Conservation (phyloP, 1,139 yeast species). For the Williopsis jadinii region DNA sequence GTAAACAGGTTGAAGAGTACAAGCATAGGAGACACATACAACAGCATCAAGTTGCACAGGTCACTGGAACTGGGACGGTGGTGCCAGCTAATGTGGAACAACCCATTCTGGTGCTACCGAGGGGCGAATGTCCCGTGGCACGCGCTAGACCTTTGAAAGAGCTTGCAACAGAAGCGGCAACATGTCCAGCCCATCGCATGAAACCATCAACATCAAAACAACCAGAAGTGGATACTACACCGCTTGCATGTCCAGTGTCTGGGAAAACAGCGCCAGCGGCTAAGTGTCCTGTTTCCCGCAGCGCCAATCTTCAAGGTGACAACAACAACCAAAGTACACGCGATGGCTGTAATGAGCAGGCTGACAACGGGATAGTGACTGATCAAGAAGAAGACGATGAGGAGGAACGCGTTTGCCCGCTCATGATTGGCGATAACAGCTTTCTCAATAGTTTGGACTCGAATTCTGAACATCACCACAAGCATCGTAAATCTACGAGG, state of each 20-base stretch:
- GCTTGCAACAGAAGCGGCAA: background rate
- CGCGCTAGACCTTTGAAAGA: slow-evolving; percentile 2
- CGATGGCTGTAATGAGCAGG: background rate
- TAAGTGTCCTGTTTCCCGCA: slow-evolving; percentile 22
- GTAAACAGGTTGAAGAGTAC: slow-evolving; percentile 33
- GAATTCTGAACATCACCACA: slow-evolving; percentile 4
- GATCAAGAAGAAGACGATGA: background rate
- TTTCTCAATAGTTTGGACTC: slow-evolving; percentile 7
- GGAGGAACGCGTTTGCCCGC: slow-evolving; percentile 32
- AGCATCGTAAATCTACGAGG: slow-evolving; percentile 11
- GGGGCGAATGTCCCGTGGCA: slow-evolving; percentile 13
- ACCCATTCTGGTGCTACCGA: slow-evolving; percentile 1
- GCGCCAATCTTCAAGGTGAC: background rate
- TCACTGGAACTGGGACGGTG: background rate
- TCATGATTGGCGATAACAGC: slow-evolving; percentile 33
- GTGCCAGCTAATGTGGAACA: slow-evolving; percentile 1
- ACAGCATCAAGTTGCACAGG: background rate
- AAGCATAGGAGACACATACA: slow-evolving; percentile 9
- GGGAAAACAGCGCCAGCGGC: slow-evolving; percentile 13
- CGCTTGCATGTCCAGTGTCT: slow-evolving; percentile 17
- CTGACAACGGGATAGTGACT: background rate
- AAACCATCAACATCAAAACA: background rate
- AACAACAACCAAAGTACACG: background rate
- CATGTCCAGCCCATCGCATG: background rate
- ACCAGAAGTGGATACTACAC: background rate